phyloP scores from a whole-genome alignment of 1,139 yeast species.

The Diutina siamensis region DNA sequence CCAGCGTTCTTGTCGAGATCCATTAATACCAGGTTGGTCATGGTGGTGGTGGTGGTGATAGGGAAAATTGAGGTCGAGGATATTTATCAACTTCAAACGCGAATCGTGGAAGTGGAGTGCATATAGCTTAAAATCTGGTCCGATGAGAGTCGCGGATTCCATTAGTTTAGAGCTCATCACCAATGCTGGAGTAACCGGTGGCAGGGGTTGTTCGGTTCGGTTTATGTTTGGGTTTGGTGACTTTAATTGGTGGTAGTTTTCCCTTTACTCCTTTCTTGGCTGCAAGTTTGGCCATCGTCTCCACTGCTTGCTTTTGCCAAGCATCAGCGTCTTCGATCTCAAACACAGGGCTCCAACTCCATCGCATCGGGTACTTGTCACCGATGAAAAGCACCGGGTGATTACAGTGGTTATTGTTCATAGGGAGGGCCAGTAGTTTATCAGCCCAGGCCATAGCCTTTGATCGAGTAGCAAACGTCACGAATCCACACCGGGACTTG shows the following conservation, averaged over 20 bases:
- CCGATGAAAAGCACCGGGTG: conserved; percentile 19
- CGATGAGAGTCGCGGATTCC: no score
- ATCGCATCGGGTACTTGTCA: conserved; percentile 36
- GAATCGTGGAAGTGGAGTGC: background rate
- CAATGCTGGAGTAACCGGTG: background rate
- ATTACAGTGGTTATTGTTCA: conserved; percentile 16
- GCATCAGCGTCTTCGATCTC: background rate
- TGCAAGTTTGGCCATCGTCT: background rate
- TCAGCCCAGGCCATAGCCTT: conserved; percentile 47
- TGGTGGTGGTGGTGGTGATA: background rate
- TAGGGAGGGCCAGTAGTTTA: conserved; percentile 18
- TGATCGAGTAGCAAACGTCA: conserved; percentile 36
- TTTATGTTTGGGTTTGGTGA: background rate
- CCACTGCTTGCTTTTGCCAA: background rate
- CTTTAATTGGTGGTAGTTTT: background rate
- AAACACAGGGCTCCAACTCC: conserved; percentile 47
- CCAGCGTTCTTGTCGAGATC: background rate
- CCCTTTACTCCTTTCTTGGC: background rate
- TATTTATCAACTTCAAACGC: background rate
- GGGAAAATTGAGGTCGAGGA: background rate
- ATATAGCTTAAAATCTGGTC: background rate
- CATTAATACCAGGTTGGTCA: background rate
- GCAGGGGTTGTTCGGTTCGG: no score
- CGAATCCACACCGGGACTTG: conserved; percentile 54
- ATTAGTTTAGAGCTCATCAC: background rate